A percentile compares a stretch with the other conserved stretches of the same genome.
These are phyloP conservation scores for Pichia sp. DNA, from an alignment of 1,139 yeast genomes.

Conservation along the genomic window DNA sequence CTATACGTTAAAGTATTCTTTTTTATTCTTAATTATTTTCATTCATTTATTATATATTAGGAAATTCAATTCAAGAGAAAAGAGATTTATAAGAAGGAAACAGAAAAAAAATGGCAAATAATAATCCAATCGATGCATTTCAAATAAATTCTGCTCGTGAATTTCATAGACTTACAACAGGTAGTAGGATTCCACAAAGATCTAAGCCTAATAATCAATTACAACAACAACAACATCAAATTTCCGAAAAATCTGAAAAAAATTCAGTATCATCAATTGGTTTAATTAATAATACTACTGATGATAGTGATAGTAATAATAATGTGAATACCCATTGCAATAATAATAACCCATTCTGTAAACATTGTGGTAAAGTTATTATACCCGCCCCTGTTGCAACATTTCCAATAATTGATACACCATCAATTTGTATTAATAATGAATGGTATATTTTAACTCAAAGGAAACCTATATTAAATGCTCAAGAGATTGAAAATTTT, in stretches of 20 bases:
- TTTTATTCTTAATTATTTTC: no score
- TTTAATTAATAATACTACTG: no score
- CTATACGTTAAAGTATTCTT: no score
- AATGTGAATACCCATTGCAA: no score
- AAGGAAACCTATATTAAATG: constrained; percentile 70
- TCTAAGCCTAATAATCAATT: not conserved
- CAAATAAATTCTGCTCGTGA: constrained; percentile 60
- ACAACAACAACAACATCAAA: not conserved
- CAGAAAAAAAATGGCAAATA: not conserved
- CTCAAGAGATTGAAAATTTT: constrained; percentile 66
- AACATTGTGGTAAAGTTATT: constrained; percentile 61
- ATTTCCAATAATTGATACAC: constrained; percentile 55
- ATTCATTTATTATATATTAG: no score
- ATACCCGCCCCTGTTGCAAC: constrained; percentile 68
- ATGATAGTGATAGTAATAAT: no score
- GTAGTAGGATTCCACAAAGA: constrained; percentile 20
- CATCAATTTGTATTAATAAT: constrained; percentile 57
- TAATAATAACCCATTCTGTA: constrained; percentile 43
- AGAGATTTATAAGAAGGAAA: no score
- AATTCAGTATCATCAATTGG: no score
- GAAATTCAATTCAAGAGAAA: no score
- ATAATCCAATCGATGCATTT: constrained; percentile 39
- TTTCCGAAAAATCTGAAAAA: no score
- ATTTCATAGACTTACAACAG: constrained; percentile 39
- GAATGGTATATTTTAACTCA: constrained; percentile 68